Conservation (phyloP, 345 rosid species). For the Nephelium lappaceum region DNA sequence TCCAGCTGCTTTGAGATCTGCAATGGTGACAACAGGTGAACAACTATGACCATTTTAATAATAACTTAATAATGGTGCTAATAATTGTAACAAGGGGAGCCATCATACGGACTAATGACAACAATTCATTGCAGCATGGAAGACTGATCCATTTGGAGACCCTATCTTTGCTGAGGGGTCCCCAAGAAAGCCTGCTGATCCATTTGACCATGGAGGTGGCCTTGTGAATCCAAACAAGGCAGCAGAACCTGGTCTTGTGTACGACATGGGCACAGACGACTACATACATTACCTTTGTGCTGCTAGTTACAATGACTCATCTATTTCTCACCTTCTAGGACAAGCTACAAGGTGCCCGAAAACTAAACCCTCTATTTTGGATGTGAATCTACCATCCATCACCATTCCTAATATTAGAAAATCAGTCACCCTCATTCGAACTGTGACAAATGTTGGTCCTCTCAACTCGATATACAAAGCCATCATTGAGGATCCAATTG, state of each 20-base stretch:
- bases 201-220: constrained; percentile 37
- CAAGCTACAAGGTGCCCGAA: constrained; percentile 21
- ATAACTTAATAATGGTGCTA: background rate
- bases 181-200: constrained; percentile 18
- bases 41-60: background rate
- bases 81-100: background rate
- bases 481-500: constrained; percentile 34
- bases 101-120: background rate
- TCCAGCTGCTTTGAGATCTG: constrained; percentile 52
- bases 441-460: constrained; percentile 31
- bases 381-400: constrained; percentile 55
- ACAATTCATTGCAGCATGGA: constrained; percentile 32
- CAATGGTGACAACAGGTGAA: constrained; percentile 50
- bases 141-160: constrained; percentile 35
- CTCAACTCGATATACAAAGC: background rate
- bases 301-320: constrained; percentile 7
- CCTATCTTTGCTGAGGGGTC: background rate
- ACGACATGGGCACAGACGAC: constrained; percentile 27
- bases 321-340: background rate
- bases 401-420: constrained; percentile 27
- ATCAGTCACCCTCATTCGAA: constrained; percentile 24
- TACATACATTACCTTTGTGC: constrained; percentile 26
- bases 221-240: constrained; percentile 31
- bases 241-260: constrained; percentile 33
- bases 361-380: constrained; percentile 25